These are phyloP conservation scores for Paramecium octaurelia DNA, from an alignment of 73 alveolate species.

Conservation along the genomic window DNA sequence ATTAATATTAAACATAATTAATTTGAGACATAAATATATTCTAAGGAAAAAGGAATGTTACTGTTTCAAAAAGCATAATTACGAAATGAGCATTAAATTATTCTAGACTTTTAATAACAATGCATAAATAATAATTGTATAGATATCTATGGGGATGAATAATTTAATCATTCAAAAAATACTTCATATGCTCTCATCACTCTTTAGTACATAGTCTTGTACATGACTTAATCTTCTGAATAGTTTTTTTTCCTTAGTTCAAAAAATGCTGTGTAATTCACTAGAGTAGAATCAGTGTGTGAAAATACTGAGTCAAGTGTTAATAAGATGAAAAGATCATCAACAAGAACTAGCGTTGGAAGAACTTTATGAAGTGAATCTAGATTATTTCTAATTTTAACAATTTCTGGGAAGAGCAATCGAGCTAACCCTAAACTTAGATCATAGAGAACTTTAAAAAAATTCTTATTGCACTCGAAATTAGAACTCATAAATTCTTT, in stretches of 20 bases:
- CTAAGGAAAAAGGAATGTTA: background rate
- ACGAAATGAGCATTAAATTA: background rate
- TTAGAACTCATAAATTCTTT: constrained; percentile 21
- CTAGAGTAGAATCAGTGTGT: background rate
- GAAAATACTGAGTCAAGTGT: constrained; percentile 11
- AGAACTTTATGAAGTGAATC: constrained; percentile 35
- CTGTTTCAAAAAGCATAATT: background rate
- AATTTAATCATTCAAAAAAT: background rate
- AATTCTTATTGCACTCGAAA: background rate
- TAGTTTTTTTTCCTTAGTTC: background rate
- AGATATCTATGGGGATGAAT: background rate
- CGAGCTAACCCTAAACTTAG: constrained; percentile 18
- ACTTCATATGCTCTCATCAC: constrained; percentile 42
- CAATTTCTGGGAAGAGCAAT: constrained; percentile 31
- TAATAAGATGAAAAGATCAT: constrained; percentile 26
- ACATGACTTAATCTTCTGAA: constrained; percentile 24
- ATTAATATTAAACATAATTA: background rate
- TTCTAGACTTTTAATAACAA: background rate
- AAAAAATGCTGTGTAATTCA: background rate
- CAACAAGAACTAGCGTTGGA: background rate
- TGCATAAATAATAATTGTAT: background rate
- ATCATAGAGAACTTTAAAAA: background rate
- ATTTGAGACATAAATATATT: background rate
- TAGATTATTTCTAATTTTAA: constrained; percentile 2
- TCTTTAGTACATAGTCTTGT: constrained; percentile 12